Evolutionary conservation across 2,329 filamentous ascomycete genomes (phyloP).

Genomic region (Keithomyces neogunnii): DNA sequence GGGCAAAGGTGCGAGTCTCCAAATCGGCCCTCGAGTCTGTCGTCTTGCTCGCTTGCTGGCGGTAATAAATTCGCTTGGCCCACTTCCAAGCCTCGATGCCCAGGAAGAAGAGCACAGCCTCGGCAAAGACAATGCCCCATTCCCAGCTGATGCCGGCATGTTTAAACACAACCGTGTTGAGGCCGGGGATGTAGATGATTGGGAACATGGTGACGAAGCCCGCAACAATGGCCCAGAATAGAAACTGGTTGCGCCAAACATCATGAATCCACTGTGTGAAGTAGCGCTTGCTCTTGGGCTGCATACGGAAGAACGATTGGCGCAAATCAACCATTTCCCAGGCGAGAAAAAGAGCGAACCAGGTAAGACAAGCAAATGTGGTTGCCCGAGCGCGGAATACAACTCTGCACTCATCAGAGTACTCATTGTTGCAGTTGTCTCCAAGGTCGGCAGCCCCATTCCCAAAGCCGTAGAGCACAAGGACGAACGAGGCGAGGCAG

Average conservation of each 20-base stretch:
- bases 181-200: constrained; percentile 47
- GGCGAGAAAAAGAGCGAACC: constrained; percentile 65
- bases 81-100: constrained; percentile 53
- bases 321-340: constrained; percentile 69
- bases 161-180: constrained; percentile 49
- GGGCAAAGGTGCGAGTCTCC: constrained; percentile 24
- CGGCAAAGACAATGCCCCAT: constrained; percentile 50
- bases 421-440: constrained; percentile 48
- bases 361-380: constrained; percentile 64
- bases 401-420: constrained; percentile 43
- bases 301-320: constrained; percentile 64
- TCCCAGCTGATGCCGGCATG: constrained; percentile 52
- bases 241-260: constrained; percentile 61
- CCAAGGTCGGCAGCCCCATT: constrained; percentile 43
- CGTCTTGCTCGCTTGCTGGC: constrained; percentile 11
- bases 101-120: constrained; percentile 45
- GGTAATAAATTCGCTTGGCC: constrained; percentile 37
- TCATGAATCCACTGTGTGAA: constrained; percentile 59
- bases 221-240: constrained; percentile 51
- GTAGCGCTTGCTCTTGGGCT: constrained; percentile 50
- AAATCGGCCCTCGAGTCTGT: constrained; percentile 15
- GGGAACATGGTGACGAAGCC: constrained; percentile 39
- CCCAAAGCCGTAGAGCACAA: constrained; percentile 43
- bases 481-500: constrained; percentile 42
- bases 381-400: constrained; percentile 64